Conservation (phyloP, 331 rosid genomes). For the Erythrophleum ivorense region DNA sequence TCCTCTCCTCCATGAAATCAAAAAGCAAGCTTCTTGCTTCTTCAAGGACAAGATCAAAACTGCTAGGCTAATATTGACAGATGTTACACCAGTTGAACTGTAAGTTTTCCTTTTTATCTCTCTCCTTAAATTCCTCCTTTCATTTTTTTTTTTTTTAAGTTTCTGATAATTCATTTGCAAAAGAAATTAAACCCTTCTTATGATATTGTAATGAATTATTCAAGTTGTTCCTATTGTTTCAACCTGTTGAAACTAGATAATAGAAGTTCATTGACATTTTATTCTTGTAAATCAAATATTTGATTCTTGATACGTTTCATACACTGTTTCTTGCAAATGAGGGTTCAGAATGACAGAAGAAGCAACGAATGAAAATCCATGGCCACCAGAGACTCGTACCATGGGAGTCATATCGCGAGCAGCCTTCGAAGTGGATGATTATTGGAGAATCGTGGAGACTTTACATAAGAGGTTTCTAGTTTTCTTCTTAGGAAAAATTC, state of each 20-base stretch:
- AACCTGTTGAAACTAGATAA: background rate
- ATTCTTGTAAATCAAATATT: background rate
- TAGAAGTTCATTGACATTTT: background rate
- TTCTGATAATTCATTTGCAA: background rate
- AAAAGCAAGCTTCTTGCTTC: slow-evolving; percentile 73
- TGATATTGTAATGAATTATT: background rate
- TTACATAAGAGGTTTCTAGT: slow-evolving; percentile 58
- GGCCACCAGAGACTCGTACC: slow-evolving; percentile 71
- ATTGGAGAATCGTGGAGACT: slow-evolving; percentile 67
- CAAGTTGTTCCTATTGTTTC: background rate
- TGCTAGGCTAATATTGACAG: slow-evolving; percentile 70
- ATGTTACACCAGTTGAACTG: slow-evolving; percentile 76
- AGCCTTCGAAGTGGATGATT: slow-evolving; percentile 83
- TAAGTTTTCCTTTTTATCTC: slow-evolving; percentile 36
- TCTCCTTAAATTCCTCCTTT: background rate
- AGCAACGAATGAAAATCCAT: slow-evolving; percentile 64
- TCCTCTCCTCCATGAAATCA: slow-evolving; percentile 65
- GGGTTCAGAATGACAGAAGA: slow-evolving; percentile 73
- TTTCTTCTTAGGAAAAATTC: background rate
- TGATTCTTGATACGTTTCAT: background rate
- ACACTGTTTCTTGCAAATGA: background rate
- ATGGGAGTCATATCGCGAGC: slow-evolving; percentile 57
- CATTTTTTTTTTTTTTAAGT: background rate
- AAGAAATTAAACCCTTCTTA: background rate
- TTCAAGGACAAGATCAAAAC: slow-evolving; percentile 65